These are phyloP conservation scores for Fusarium burgessii DNA, from an alignment of 2,329 filamentous ascomycete species.

Conservation along the genomic window DNA sequence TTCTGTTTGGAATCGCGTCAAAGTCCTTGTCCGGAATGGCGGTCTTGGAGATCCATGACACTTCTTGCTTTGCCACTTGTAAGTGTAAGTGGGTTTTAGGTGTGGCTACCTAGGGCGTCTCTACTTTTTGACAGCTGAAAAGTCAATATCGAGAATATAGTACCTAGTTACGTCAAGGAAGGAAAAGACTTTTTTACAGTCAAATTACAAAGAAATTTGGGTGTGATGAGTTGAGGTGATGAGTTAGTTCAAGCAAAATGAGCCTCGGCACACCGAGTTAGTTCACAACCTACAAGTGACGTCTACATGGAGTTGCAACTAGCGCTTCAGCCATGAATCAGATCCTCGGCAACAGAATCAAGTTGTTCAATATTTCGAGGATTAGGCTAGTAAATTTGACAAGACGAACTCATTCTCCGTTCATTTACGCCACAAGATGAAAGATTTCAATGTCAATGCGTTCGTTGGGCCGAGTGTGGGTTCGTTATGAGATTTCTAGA, in stretches of 20 bases:
- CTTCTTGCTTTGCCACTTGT: conserved; percentile 34
- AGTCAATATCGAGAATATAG: neutral
- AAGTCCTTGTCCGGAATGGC: conserved; percentile 13
- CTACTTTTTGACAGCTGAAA: neutral
- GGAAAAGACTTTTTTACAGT: neutral
- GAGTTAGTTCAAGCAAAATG: conserved; percentile 6
- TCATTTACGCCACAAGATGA: neutral
- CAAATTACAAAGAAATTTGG: neutral
- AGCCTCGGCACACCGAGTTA: conserved; percentile 26
- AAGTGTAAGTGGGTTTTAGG: conserved; percentile 9
- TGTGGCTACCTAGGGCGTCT: conserved; percentile 16
- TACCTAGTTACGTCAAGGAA: neutral
- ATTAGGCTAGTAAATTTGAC: neutral
- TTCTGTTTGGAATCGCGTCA: conserved; percentile 8
- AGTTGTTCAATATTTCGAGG: neutral
- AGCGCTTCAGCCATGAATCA: conserved; percentile 6
- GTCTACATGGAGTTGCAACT: conserved; percentile 18
- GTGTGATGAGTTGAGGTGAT: neutral
- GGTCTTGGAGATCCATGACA: conserved; percentile 31
- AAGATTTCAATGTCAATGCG: conserved; percentile 5
- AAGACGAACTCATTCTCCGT: neutral
- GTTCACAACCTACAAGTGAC: neutral
- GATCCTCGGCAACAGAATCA: neutral
- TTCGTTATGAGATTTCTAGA: neutral
- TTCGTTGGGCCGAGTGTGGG: neutral